These are phyloP conservation scores for Zelonia costaricensis DNA, from an alignment of 208 protist genomes.

Conservation along the genomic window DNA sequence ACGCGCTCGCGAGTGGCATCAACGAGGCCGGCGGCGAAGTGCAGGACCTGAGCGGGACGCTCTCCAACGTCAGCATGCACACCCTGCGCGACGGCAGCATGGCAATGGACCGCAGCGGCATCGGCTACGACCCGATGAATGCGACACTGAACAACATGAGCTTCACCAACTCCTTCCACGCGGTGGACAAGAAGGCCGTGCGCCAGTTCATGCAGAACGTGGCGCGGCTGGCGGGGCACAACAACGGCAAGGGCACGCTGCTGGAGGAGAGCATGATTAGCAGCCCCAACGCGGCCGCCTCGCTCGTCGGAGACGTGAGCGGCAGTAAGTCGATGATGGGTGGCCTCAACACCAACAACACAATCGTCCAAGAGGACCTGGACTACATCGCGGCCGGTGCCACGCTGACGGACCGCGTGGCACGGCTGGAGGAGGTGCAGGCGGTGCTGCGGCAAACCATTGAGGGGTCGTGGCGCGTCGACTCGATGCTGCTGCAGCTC, in stretches of 20 bases:
- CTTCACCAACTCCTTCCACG: slow-evolving; percentile 74
- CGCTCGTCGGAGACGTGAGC: neutral
- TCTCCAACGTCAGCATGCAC: slow-evolving; percentile 55
- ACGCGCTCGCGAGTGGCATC: neutral
- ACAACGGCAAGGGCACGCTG: slow-evolving; percentile 26
- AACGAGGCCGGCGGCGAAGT: neutral
- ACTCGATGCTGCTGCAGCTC: slow-evolving; percentile 58
- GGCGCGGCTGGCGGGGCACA: slow-evolving; percentile 32
- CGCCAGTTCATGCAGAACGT: slow-evolving; percentile 54
- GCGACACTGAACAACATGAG: slow-evolving; percentile 49
- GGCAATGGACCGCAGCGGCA: slow-evolving; percentile 5
- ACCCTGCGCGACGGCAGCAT: slow-evolving; percentile 52
- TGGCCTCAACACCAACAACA: slow-evolving; percentile 3
- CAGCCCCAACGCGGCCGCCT: neutral
- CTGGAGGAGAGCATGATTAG: slow-evolving; percentile 50
- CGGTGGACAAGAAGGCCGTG: slow-evolving; percentile 54
- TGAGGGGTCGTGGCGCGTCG: slow-evolving; percentile 58
- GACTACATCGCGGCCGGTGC: slow-evolving; percentile 53
- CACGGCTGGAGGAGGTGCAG: slow-evolving; percentile 70
- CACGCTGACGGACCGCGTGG: slow-evolving; percentile 34
- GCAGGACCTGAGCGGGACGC: slow-evolving; percentile 27
- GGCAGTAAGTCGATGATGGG: neutral
- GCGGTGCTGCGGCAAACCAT: slow-evolving; percentile 56
- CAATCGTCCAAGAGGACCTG: slow-evolving; percentile 33
- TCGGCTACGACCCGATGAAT: slow-evolving; percentile 11